Conservation (phyloP, 768 basidiomycete species). For the Grammothele lineata region DNA sequence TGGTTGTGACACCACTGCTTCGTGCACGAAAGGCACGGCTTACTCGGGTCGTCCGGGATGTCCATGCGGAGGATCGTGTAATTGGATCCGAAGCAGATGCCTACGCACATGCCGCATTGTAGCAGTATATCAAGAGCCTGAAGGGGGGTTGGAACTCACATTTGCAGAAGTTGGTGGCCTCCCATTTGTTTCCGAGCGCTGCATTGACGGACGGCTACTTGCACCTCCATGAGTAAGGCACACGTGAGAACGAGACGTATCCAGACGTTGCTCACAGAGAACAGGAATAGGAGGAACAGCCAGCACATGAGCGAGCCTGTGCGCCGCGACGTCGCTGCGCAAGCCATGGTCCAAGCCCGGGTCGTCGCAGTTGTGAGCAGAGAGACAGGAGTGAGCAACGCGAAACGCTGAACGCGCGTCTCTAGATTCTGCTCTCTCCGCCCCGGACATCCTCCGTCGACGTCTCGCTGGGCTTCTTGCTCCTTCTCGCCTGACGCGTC, state of each 20-base stretch:
- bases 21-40: conserved; percentile 91
- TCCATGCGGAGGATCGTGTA: conserved; percentile 82
- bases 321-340: conserved; percentile 4
- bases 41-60: conserved; percentile 76
- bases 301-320: conserved; percentile 13
- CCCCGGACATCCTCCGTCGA: neutral
- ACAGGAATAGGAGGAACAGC: conserved; percentile 17
- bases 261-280: conserved; percentile 14
- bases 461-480: conserved; percentile 4
- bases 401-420: too few species aligned
- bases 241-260: too few species aligned
- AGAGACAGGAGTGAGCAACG: conserved; percentile 7
- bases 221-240: neutral
- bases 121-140: too few species aligned
- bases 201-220: conserved; percentile 37
- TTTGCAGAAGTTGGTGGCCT: conserved; percentile 90
- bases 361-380: conserved; percentile 9
- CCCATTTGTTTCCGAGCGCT: conserved; percentile 65
- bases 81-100: conserved; percentile 87
- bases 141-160: conserved; percentile 40
- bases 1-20: conserved; percentile 96
- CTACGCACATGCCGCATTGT: conserved; percentile 36
- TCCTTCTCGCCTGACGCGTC: conserved; percentile 1
- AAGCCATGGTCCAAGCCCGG: too few species aligned
- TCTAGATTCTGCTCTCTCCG: conserved; percentile 6